Evolutionary conservation across 108 stramenopile genomes (phyloP), one percentile per base, ranked within the genome.

Genomic region (Skeletonema marinoi): DNA sequence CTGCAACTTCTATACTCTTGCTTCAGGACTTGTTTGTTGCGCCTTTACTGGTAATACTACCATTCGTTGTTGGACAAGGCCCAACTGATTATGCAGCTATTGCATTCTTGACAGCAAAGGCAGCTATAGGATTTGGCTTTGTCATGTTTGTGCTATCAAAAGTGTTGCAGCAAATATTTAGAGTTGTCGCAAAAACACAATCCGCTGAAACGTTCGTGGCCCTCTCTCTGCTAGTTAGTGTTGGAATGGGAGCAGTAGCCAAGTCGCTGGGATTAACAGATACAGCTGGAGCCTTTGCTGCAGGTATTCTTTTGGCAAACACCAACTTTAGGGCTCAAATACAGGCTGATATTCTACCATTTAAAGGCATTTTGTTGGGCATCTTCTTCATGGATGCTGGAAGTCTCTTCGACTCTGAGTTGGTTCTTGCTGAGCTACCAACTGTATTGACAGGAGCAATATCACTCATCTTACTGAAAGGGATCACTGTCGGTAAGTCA

Each of bases 321-420:
- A 90, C 86, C 17, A 84, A 84, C 50, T 93, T 89, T 54, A 78
- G 92, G 48, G 88, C 92, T 13, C 92, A 93, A 75, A 93, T 93
- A 38, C 85, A 90, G 44, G 88, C 92, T 17, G 92, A 93, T 64
- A 87, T 91, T 50, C 69, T 81, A 32, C 92, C 92, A 11, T 93
- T 93, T 44, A 88, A 89, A 63, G 92, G 90, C 4, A 88, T 93
- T 38, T 48, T 93, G 30, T 51, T 91, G 33, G 90, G 92, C 11
- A 87, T 93, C 29, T 93, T 93, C 77, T 93, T 93, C 72, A 88
- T 93, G 89, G 83, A 78, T 59, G 89, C 92, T 7, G 92, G 92
- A 54, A 81, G 87, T 13, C 82, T 74, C 30, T 87, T 93, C 44
- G 92, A 93, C 70, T 29, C 80, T 4, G 75, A 86, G 33, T 65